Evolutionary conservation across 257 asterid genomes (phyloP).

Genomic region (Leonotis leonurus): DNA sequence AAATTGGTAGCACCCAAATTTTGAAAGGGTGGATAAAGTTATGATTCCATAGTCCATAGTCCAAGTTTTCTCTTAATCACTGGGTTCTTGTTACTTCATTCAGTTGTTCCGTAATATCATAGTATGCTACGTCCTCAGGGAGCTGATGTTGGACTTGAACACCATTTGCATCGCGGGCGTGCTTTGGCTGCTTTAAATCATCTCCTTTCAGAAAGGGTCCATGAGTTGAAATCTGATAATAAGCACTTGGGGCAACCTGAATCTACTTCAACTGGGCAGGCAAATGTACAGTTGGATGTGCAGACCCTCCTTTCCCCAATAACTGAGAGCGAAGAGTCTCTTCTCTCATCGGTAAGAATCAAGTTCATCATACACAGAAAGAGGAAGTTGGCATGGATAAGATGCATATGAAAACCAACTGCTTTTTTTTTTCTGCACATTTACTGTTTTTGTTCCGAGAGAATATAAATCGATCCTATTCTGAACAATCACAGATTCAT

Average conservation of each 20-base stretch:
- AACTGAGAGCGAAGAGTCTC: slow-evolving; percentile 65
- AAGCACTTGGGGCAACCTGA: slow-evolving; percentile 45
- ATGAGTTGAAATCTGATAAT: slow-evolving; percentile 50
- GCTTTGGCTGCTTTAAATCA: slow-evolving; percentile 80
- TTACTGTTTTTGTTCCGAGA: not conserved
- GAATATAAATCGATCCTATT: not conserved
- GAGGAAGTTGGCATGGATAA: slow-evolving; percentile 7
- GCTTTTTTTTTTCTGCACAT: slow-evolving; percentile 9
- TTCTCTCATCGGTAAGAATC: slow-evolving; percentile 78
- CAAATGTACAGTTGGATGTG: slow-evolving; percentile 72
- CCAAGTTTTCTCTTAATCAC: too few relatives aligned
- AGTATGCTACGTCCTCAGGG: slow-evolving; percentile 47
- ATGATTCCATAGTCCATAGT: too few relatives aligned
- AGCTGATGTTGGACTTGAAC: slow-evolving; percentile 82
- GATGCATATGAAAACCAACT: slow-evolving; percentile 5
- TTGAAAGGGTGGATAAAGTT: too few relatives aligned
- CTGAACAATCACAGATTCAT: too few relatives aligned
- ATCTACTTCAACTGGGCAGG: slow-evolving; percentile 47
- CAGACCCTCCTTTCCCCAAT: slow-evolving; percentile 72
- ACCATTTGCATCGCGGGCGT: slow-evolving; percentile 97
- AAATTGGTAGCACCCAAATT: slow-evolving; percentile 7
- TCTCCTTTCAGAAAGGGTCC: slow-evolving; percentile 68
- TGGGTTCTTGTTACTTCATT: too few relatives aligned
- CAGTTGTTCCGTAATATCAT: too few relatives aligned
- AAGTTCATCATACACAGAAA: slow-evolving; percentile 16